Evolutionary conservation across 495 filamentous ascomycete genomes (phyloP).

Genomic region (Penicillium goetzii): DNA sequence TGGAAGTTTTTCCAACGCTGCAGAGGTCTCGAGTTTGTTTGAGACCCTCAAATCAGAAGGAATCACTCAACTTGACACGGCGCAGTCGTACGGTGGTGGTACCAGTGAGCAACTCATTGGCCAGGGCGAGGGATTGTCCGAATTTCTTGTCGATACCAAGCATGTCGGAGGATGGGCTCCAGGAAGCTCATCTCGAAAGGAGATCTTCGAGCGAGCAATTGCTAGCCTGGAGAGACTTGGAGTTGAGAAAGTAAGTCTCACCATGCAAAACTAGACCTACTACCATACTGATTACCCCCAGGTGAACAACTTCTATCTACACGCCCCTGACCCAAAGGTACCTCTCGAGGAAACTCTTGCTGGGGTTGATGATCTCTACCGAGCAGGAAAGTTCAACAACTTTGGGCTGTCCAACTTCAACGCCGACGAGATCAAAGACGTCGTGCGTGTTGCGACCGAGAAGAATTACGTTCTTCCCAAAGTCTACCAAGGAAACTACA

Average conservation of each 20-base stretch:
- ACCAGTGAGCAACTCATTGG: constrained; percentile 6
- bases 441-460: constrained; percentile 42
- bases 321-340: neutral
- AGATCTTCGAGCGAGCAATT: neutral
- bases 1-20: neutral
- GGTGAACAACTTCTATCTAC: constrained; percentile 6
- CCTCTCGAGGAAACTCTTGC: constrained; percentile 6
- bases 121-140: neutral
- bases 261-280: neutral
- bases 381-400: constrained; percentile 17
- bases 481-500: constrained; percentile 51
- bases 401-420: constrained; percentile 50
- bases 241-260: constrained; percentile 1
- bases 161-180: neutral
- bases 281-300: neutral
- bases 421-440: constrained; percentile 32
- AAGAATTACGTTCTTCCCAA: constrained; percentile 42
- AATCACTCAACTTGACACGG: neutral
- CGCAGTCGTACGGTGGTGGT: neutral
- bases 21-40: neutral
- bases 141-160: constrained; percentile 4
- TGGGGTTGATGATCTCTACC: constrained; percentile 1
- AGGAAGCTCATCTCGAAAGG: constrained; percentile 7
- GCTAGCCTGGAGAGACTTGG: neutral
- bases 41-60: neutral